Evolutionary conservation across 345 rosid species (phyloP).

Genomic region (Cardamine chenopodiifolia): DNA sequence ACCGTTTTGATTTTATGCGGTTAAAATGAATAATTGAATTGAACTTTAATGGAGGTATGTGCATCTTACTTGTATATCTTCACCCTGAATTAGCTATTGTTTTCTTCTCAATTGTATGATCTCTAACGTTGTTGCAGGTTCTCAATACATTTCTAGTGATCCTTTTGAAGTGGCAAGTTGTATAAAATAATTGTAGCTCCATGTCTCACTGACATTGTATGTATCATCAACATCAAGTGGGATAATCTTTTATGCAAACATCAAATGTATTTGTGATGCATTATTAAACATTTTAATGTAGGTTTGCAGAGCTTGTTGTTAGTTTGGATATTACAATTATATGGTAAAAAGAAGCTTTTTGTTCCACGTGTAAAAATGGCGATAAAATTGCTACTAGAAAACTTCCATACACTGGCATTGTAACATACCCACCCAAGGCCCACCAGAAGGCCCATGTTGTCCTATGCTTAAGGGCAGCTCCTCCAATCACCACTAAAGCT

Average conservation of each 20-base stretch:
- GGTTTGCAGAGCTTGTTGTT: constrained; percentile 90
- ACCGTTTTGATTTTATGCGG: no score
- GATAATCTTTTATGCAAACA: neutral
- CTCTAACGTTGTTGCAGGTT: constrained; percentile 54
- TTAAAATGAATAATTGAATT: no score
- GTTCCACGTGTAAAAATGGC: constrained; percentile 82
- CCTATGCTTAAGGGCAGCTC: no score
- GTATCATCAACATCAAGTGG: neutral
- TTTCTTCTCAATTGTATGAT: constrained; percentile 5
- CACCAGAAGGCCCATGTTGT: no score
- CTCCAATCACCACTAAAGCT: no score
- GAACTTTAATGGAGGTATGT: constrained; percentile 91
- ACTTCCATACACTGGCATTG: constrained; percentile 94
- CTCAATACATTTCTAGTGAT: constrained; percentile 93
- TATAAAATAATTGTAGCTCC: neutral
- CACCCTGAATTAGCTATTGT: constrained; percentile 9
- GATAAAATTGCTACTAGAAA: constrained; percentile 79
- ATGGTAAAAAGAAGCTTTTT: constrained; percentile 73
- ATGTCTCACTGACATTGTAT: neutral
- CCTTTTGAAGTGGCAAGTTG: constrained; percentile 56
- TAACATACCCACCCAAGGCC: no score
- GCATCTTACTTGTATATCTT: constrained; percentile 15
- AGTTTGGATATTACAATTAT: constrained; percentile 83
- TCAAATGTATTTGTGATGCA: neutral
- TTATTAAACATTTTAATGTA: constrained; percentile 30